Evolutionary conservation across 345 rosid species (phyloP), one percentile per base, ranked within the genome.

Genomic region (Turnera subulata): DNA sequence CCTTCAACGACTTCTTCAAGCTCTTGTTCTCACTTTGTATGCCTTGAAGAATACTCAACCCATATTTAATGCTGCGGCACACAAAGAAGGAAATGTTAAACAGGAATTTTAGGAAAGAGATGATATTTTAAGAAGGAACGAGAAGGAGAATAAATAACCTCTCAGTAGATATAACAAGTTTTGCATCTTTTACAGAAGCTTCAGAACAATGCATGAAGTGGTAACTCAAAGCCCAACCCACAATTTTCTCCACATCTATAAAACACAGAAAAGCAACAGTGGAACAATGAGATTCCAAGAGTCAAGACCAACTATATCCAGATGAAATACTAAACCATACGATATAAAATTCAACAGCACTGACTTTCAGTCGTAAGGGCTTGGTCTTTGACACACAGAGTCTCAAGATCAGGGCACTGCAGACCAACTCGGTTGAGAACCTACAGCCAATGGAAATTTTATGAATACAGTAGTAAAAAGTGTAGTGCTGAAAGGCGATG

Each of bases 211-310:
- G 78, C 97, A 85, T 87, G 49, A 85, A 83, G 63, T 85, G 92
- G 71, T 85, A 82, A 63, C 96, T 78, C 24, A 84, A 51, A 46
- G 96, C 93, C 97, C 96, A 94, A 51, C 99, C 99, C 17, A 85
- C 90, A 58, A 85, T 74, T 79, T 90, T 94, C 72, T 94, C 99
- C 64, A 78, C 99, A 69, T 88, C 99, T 94, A 53, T 33, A 39
- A 43, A 4, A 16, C 18, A 18, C 67, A 46, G 16, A 33, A 19
- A 42, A 2, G 16, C 49, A 63, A 45, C 21, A 64, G 11, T 23
- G 32, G 37, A 35, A 62, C 5, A 56, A 7, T 19, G 23, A 16
- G 20, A 6, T n/a, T 24, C 6, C 44, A 18, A 47, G 6, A 24
- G 49, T n/a, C 6, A 8, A 29, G 25, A 42, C 26, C 42, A 50